Evolutionary conservation across 352 stramenopile species (phyloP), one percentile per base, ranked within the genome.

Genomic region (Phytophthora sp.): DNA sequence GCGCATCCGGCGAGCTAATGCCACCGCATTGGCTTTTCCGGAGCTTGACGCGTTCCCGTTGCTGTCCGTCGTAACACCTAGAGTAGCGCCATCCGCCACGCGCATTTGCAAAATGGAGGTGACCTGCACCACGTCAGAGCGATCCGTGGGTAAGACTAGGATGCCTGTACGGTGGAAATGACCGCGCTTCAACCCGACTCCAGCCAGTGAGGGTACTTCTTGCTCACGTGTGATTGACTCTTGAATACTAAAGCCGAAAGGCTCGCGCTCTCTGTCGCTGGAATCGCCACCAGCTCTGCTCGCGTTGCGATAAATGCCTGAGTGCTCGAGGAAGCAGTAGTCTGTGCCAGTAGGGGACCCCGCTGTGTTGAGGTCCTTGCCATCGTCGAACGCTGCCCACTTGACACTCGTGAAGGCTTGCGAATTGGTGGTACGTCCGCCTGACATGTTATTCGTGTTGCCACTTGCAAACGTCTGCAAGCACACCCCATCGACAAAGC

Each of bases 261-360:
- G 48, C 11, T 70, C 72, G 20, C 61, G 58, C 4, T 55, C 55
- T 15, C 17, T 66, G 15, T 30, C 37, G 20, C 52, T 41, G 21
- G 30, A 13, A 24, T 54, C 45, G 17, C 24, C 9, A 35, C 17
- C 44, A 43, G 13, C 28, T 18, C 5, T 41, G 2, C 10, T 54
- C 20, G 27, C 46, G n/a, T n/a, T 35, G n/a, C 52, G 44, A 21
- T 74, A 54, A 20, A 93, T 79, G 3, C 84, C 84, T 5, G 79
- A 69, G 61, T 91, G 78, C 44, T 93, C 84, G n/a, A 93, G 58
- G 54, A 89, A 91, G 72, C 80, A 91, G 58, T 93, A 93, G 69
- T 93, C 84, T 26, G 70, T 82, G 21, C 78, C 80, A 21, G 63
- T 37, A 21, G 73, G 44, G 11, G 66, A 71, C 34, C 66, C 66